Evolutionary conservation across 2,329 filamentous ascomycete species (phyloP), one percentile per base, ranked within the genome.

Genomic region (Sphaerostilbella broomeana): DNA sequence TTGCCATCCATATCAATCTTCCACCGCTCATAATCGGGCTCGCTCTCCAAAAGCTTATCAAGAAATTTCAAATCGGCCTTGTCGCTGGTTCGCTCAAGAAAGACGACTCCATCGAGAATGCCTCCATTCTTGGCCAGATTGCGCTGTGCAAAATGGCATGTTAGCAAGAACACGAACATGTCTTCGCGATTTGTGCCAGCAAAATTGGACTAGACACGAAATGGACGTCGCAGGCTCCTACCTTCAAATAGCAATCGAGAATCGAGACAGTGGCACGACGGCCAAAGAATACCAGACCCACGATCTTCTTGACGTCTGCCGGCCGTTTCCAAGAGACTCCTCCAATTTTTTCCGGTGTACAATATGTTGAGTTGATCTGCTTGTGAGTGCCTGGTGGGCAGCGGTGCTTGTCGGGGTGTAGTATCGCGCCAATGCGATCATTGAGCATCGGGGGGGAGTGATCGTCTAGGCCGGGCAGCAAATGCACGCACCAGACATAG

Each of bases 271-370:
- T 62, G 40, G 59, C 54, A 35, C 61, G 61, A 12, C 68, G 60
- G 15, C 67, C 68, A 43, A 60, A 71, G 41, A 71, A 71, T 1
- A 71, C 63, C 40, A 70, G 56, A 12, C 58, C 68, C 42, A 69
- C 59, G n/a, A 71, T 52, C 46, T 61, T 64, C n/a, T 29, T 43
- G 12, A 44, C 42, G 3, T 44, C 42, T 17, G 42, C 26, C 8
- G 42, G 42, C 2, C 26, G 32, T 28, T 41, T 31, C 41, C 35
- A 39, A 8, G n/a, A 18, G 30, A 38, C 16, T 12, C 41, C 35
- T 21, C 29, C 41, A 15, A 39, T 35, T 21, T 38, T 32, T 11
- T 16, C 18, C 17, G 41, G 36, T 9, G 30, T 16, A 19, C 41
- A 43, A 21, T 33, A 29, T 2, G 41, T 41, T 18, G 21, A 24